Conservation (phyloP, 2,329 filamentous ascomycete species). For the Penicillium thymicola region DNA sequence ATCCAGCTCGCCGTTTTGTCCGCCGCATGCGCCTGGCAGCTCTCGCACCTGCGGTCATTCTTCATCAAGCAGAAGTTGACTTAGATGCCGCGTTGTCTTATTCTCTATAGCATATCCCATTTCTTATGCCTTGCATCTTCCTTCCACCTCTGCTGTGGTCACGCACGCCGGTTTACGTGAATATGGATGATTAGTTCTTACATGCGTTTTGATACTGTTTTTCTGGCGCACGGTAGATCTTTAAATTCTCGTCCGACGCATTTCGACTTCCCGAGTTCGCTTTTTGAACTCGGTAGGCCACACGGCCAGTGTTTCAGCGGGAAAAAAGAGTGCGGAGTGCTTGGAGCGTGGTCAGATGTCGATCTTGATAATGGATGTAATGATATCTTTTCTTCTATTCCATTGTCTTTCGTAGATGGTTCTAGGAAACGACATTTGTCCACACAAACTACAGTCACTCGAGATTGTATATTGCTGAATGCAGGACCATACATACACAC, state of each 20-base stretch:
- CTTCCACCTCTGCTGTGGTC: conserved; percentile 12
- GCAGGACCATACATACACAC: neutral
- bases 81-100: conserved; percentile 44
- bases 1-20: conserved; percentile 83
- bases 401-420: neutral
- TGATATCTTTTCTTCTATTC: conserved; percentile 19
- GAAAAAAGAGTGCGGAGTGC: conserved; percentile 13
- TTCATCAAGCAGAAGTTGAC: conserved; percentile 99
- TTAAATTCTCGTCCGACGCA: neutral
- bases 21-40: conserved; percentile 91
- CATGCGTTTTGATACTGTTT: conserved; percentile 3
- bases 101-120: conserved; percentile 4
- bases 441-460: too few relatives aligned
- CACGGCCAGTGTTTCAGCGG: conserved; percentile 1
- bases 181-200: conserved; percentile 13
- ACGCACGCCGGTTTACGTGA: conserved; percentile 12
- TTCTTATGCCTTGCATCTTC: conserved; percentile 21
- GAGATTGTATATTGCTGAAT: neutral
- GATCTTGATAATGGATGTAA: conserved; percentile 32
- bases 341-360: conserved; percentile 18
- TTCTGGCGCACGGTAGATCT: neutral
- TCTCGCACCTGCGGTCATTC: conserved; percentile 91
- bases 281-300: neutral
- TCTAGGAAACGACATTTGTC: neutral
- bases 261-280: neutral